These are phyloP conservation scores for Pyrrhoderma lamaoense DNA, from an alignment of 1,284 basidiomycete genomes.

Conservation along the genomic window DNA sequence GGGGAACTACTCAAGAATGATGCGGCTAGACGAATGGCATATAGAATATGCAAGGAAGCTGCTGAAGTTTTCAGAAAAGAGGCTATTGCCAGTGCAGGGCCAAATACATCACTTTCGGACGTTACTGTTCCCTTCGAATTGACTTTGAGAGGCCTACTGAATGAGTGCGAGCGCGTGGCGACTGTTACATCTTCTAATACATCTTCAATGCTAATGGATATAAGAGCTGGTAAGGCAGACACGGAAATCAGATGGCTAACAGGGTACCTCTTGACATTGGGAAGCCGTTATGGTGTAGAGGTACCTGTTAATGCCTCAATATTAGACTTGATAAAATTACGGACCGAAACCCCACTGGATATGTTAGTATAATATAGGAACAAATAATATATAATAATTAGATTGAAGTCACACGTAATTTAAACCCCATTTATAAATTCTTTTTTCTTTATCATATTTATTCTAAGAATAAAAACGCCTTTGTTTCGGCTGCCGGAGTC, in stretches of 20 bases:
- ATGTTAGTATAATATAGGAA: conserved; percentile 12
- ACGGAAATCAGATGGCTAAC: conserved; percentile 86
- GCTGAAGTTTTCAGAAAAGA: conserved; percentile 46
- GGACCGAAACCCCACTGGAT: conserved; percentile 33
- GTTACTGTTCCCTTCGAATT: conserved; percentile 37
- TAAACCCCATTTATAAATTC: background rate
- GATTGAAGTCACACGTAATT: background rate
- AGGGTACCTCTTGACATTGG: conserved; percentile 74
- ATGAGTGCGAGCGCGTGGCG: conserved; percentile 51
- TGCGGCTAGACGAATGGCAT: conserved; percentile 38
- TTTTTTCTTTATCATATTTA: background rate
- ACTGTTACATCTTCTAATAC: conserved; percentile 53
- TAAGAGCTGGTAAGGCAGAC: conserved; percentile 41
- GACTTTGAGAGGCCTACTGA: conserved; percentile 32
- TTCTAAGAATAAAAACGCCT: too few species aligned
- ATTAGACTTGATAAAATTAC: conserved; percentile 53
- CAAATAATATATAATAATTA: background rate
- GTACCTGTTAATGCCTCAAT: conserved; percentile 62
- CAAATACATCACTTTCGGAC: conserved; percentile 29
- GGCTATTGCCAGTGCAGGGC: conserved; percentile 25
- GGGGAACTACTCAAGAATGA: conserved; percentile 54
- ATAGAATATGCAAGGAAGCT: conserved; percentile 53
- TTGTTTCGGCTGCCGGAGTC: background rate
- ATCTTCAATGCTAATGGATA: conserved; percentile 74
- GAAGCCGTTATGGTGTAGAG: conserved; percentile 48